Percentiles rank a stretch among this genome's conserved stretches.
Evolutionary conservation across 108 stramenopile species (phyloP).

Genomic region (Nitzschia palea): DNA sequence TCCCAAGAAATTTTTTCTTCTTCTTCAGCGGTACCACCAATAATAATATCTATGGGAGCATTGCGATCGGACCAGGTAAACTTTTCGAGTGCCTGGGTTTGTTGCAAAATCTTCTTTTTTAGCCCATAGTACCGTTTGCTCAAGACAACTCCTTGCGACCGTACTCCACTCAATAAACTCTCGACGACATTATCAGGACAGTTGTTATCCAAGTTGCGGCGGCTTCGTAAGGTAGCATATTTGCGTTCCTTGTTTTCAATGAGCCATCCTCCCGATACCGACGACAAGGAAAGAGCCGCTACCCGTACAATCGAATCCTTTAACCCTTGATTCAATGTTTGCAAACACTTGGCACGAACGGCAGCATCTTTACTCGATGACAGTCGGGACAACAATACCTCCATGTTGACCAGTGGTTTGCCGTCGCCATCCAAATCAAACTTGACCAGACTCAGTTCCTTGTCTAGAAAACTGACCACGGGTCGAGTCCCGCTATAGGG

Average conservation of each 20-base stretch:
- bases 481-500: slow-evolving; percentile 39
- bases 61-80: slow-evolving; percentile 50
- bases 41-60: slow-evolving; percentile 44
- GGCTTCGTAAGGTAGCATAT: slow-evolving; percentile 31
- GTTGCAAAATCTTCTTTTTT: slow-evolving; percentile 38
- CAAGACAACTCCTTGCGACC: slow-evolving; percentile 38
- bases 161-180: slow-evolving; percentile 35
- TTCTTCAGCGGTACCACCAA: slow-evolving; percentile 3
- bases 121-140: slow-evolving; percentile 46
- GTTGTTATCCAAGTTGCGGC: slow-evolving; percentile 47
- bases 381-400: slow-evolving; percentile 38
- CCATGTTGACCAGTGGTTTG: slow-evolving; percentile 35
- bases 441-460: slow-evolving; percentile 40
- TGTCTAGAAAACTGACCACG: slow-evolving; percentile 41
- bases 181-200: slow-evolving; percentile 48
- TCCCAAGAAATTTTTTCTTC: slow-evolving; percentile 51
- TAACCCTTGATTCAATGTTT: slow-evolving; percentile 39
- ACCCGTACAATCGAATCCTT: slow-evolving; percentile 27
- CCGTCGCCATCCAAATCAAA: slow-evolving; percentile 30
- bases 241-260: slow-evolving; percentile 52
- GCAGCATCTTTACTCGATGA: slow-evolving; percentile 39
- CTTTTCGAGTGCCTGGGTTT: slow-evolving; percentile 39
- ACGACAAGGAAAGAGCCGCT: slow-evolving; percentile 30
- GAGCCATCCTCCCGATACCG: slow-evolving; percentile 40
- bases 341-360: slow-evolving; percentile 33